Base-by-base conservation (phyloP, 73 alveolate genomes). In the Blepharisma japonicum region DNA sequence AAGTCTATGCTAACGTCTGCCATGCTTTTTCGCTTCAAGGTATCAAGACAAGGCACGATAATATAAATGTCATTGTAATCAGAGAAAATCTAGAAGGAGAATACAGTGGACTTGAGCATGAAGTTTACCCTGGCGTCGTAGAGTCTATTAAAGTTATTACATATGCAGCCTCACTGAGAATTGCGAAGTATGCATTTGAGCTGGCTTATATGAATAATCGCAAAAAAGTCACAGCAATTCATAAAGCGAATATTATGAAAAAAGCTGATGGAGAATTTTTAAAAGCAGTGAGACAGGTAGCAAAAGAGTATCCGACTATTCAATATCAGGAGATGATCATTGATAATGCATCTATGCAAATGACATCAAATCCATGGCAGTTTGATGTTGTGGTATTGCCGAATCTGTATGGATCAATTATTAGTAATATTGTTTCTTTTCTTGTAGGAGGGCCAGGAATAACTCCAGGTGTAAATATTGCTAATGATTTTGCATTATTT, bases 391-490 rank as follows among this genome's bases (percentile, higher is more conserved):
- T 88, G 86, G 90, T 88, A 23, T 71, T 88, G 55, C 95, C 95
- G 20, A 88, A 88, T 68, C 78, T 88, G 5, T 88, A 88, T 76
- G 95, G 95, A 51, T 81, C 92, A 14, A 88, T 88, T 68, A 80
- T 88, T 6, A 68, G 84, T 46, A 88, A 86, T 68, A 80, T 86
- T 45, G 85, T 78, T 5, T 83, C 95, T 49, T 88, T 89, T 3
- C 78, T 88, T 9, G 89, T 86, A 27, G 95, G 95, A 67, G 95
- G 95, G 47, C 90, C 89, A 11, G 95, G 95, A 38, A 81, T 88
- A 66, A 81, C 89, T n/a, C 87, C 95, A 20, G 95, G 95, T 68
- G 91, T 87, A 38, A 80, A 82, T n/a, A 86, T 88, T 32, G 95
- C 92, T 8, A 56, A 51, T 25, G 71, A 86, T 20, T 79, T 84